Conservation (phyloP, 495 filamentous ascomycete species). For the Penicillium lividum region DNA sequence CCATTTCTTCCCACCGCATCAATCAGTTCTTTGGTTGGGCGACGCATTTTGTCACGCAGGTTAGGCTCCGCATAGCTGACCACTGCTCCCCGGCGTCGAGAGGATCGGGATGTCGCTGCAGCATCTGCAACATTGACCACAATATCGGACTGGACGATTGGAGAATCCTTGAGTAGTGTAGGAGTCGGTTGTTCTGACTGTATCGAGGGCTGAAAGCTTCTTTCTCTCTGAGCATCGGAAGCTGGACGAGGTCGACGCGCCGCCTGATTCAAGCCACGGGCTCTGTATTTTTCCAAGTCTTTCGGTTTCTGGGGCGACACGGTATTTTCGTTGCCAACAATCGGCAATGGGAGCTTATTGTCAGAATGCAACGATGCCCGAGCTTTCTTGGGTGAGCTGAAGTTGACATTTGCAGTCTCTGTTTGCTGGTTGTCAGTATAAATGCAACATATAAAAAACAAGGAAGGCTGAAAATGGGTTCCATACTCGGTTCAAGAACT, state of each 20-base stretch:
- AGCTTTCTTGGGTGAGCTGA: conserved; percentile 31
- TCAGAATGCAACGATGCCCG: conserved; percentile 15
- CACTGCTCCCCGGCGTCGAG: conserved; percentile 62
- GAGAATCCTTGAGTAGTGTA: conserved; percentile 12
- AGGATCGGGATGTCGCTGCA: conserved; percentile 54
- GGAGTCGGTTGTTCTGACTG: conserved; percentile 15
- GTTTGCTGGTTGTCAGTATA: conserved; percentile 26
- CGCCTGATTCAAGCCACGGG: conserved; percentile 10
- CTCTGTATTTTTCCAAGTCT: conserved; percentile 9
- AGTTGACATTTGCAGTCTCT: conserved; percentile 58
- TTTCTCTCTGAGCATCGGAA: conserved; percentile 17
- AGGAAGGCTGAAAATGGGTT: neutral
- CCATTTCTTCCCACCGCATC: conserved; percentile 66
- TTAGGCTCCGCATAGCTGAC: conserved; percentile 88
- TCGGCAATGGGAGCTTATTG: conserved; percentile 14
- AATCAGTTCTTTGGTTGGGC: conserved; percentile 70
- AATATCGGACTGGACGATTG: conserved; percentile 10
- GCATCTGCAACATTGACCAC: conserved; percentile 24
- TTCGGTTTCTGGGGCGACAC: conserved; percentile 23
- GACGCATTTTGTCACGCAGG: conserved; percentile 82
- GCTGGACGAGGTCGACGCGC: conserved; percentile 13
- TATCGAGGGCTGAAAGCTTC: conserved; percentile 11
- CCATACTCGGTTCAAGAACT: conserved; percentile 62
- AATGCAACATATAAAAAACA: neutral
- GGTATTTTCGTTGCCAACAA: conserved; percentile 17